Conservation (phyloP, 306 rosid species). For the Rubus parviflorus region DNA sequence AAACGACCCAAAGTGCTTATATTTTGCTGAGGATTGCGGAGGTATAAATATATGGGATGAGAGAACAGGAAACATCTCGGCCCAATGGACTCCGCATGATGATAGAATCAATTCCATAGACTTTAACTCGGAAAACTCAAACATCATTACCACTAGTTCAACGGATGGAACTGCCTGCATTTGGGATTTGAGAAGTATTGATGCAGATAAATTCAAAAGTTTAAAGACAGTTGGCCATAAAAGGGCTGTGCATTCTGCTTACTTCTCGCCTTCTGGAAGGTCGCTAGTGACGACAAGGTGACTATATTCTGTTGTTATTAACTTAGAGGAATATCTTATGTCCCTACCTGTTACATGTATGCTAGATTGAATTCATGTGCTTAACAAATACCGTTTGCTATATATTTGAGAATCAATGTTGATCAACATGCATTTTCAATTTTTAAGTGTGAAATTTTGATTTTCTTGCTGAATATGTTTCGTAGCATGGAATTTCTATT, state of each 20-base stretch:
- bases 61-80: slow-evolving; percentile 52
- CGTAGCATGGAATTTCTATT: neutral
- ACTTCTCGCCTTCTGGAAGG: slow-evolving; percentile 86
- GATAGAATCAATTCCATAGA: slow-evolving; percentile 68
- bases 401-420: neutral
- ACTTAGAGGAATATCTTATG: neutral
- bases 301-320: neutral
- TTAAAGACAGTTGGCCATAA: slow-evolving; percentile 54
- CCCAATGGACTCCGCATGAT: slow-evolving; percentile 62
- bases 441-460: neutral
- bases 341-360: neutral
- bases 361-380: neutral
- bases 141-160: slow-evolving; percentile 76
- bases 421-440: neutral
- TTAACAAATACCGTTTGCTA: neutral
- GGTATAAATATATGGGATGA: slow-evolving; percentile 66
- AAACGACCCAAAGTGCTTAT: slow-evolving; percentile 58
- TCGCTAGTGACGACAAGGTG: slow-evolving; percentile 82
- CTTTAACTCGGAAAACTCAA: slow-evolving; percentile 52
- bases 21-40: slow-evolving; percentile 67
- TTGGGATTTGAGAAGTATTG: slow-evolving; percentile 79
- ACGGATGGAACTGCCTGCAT: slow-evolving; percentile 79
- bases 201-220: slow-evolving; percentile 38
- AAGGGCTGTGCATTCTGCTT: slow-evolving; percentile 78
- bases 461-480: no score